phyloP scores from a whole-genome alignment of 2,329 filamentous ascomycete genomes.

The Biscogniauxia sp. region DNA sequence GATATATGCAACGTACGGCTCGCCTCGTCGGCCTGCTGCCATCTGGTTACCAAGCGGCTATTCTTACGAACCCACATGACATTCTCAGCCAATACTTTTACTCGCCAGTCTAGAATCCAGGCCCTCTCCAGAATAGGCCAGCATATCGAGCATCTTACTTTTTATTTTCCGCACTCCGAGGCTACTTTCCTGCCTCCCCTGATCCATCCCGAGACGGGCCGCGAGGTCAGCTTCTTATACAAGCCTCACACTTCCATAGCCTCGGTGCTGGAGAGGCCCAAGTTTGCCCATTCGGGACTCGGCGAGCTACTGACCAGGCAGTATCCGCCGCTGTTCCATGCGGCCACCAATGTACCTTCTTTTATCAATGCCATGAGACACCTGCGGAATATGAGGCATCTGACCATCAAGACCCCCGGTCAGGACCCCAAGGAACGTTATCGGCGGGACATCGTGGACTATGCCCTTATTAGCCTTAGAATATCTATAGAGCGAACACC shows the following conservation, averaged over 20 bases:
- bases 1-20: constrained; percentile 62
- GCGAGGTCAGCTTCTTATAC: constrained; percentile 79
- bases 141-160: constrained; percentile 74
- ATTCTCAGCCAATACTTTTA: constrained; percentile 74
- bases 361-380: constrained; percentile 74
- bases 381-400: constrained; percentile 67
- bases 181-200: constrained; percentile 83
- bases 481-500: constrained; percentile 77
- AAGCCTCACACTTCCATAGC: constrained; percentile 69
- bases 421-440: constrained; percentile 68
- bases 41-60: constrained; percentile 65
- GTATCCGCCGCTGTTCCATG: constrained; percentile 86
- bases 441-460: constrained; percentile 77
- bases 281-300: constrained; percentile 77
- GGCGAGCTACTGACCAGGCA: constrained; percentile 81
- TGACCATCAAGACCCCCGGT: constrained; percentile 74
- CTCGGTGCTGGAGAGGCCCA: constrained; percentile 62
- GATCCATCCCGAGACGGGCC: constrained; percentile 71
- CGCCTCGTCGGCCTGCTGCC: constrained; percentile 67
- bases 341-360: constrained; percentile 80
- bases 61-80: constrained; percentile 68
- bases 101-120: constrained; percentile 67
- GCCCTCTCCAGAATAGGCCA: constrained; percentile 76
- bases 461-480: constrained; percentile 81
- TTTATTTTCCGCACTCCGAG: constrained; percentile 72